Evolutionary conservation across 371 early-diverging fungal species (phyloP), one percentile per base, ranked within the genome.

Genomic region (Mortierella sp.): DNA sequence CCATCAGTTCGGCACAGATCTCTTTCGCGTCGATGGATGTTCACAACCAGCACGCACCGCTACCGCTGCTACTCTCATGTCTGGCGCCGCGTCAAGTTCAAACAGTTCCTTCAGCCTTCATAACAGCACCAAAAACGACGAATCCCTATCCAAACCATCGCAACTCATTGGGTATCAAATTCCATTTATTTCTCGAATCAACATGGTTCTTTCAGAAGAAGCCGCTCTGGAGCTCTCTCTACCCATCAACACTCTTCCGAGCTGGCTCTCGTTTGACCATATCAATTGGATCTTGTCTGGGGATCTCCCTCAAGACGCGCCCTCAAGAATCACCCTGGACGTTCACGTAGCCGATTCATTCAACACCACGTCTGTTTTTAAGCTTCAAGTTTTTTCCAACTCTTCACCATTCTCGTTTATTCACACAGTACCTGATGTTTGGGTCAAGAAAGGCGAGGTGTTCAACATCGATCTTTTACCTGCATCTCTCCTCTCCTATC

Each of bases 21-120:
- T 80, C 55, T 80, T 80, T 52, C 75, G 80, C 16, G 31, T 76
- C 8, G 80, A 80, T n/a, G 68, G 57, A 31, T 80, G 76, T 28
- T 72, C 58, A 14, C 74, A 70, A 42, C 79, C 79, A 26, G 54
- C 70, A 13, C 28, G 72, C 2, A 7, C 34, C 11, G 57, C 48
- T 19, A 34, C 48, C 0, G 38, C 65, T 65, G 38, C 65, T 9
- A 54, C 73, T 10, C 28, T 52, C 28, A 19, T 50, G 42, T 48
- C 48, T 48, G 48, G 9, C 28, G 14, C 60, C 16, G 14, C 19
- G 7, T 16, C 16, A 31, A 16, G 3, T 45, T 47, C 26, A 10
- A 71, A 47, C 47, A 70, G 5, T 10, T 11, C 45, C 45, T 21
- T 26, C 28, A 11, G 13, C n/a, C 38, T 16, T 28, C 44, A 38